phyloP scores from a whole-genome alignment of 495 filamentous ascomycete genomes.

The Trichoderma orchidacearum region DNA sequence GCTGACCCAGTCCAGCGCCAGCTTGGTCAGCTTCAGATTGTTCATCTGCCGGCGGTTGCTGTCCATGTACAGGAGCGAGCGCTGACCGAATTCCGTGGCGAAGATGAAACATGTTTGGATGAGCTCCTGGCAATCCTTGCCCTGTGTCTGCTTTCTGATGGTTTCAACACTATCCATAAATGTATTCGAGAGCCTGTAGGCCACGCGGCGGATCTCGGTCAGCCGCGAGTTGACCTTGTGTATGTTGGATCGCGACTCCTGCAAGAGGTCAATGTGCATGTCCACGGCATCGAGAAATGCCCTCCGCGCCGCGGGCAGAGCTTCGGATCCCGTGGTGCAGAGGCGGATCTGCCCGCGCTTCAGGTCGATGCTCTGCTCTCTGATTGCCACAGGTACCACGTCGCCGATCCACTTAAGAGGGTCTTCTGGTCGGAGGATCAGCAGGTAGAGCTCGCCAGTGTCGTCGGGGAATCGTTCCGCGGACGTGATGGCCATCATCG shows the following conservation, averaged over 20 bases:
- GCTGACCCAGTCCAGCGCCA: conserved; percentile 92
- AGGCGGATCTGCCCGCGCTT: conserved; percentile 78
- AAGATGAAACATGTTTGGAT: conserved; percentile 99
- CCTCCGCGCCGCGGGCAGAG: conserved; percentile 60
- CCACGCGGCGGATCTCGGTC: conserved; percentile 89
- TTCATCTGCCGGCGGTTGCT: conserved; percentile 89
- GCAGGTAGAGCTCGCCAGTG: conserved; percentile 60
- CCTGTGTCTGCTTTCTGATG: conserved; percentile 71
- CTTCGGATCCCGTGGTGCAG: conserved; percentile 76
- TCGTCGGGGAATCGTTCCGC: conserved; percentile 68
- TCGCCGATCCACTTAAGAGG: conserved; percentile 73
- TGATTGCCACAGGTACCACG: conserved; percentile 51
- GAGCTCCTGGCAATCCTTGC: conserved; percentile 82
- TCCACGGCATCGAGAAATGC: conserved; percentile 65
- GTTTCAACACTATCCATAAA: conserved; percentile 98
- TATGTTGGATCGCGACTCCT: conserved; percentile 86
- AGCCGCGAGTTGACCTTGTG: conserved; percentile 82
- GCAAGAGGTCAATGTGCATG: conserved; percentile 70
- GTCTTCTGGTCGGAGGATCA: conserved; percentile 73
- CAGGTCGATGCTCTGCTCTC: conserved; percentile 71
- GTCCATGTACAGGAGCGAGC: conserved; percentile 87
- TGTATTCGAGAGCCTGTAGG: conserved; percentile 92
- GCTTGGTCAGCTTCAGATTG: conserved; percentile 81
- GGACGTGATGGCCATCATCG: conserved; percentile 77
- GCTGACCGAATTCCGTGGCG: conserved; percentile 92